Conservation (phyloP, 1,284 basidiomycete genomes). For the Ceratobasidium sp. region DNA sequence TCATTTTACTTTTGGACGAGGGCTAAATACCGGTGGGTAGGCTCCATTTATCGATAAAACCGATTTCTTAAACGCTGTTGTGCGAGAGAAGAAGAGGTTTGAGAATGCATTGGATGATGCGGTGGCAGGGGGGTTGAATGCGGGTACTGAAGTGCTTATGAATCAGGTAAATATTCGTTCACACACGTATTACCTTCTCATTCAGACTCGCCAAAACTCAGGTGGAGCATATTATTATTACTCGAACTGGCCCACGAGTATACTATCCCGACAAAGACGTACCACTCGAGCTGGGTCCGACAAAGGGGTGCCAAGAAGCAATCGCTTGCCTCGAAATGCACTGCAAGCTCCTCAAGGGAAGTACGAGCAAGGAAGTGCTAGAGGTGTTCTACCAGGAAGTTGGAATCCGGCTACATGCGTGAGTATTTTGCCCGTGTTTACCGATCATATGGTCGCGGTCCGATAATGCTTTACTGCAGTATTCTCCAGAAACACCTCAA, state of each 20-base stretch:
- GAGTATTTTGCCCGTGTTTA: conserved; percentile 51
- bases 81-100: conserved; percentile 96
- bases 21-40: conserved; percentile 56
- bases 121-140: conserved; percentile 92
- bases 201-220: conserved; percentile 54
- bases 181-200: background rate
- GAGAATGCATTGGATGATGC: conserved; percentile 92
- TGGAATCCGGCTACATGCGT: conserved; percentile 91
- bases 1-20: background rate
- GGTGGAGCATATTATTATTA: conserved; percentile 93
- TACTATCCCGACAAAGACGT: conserved; percentile 88
- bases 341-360: conserved; percentile 89
- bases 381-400: conserved; percentile 99
- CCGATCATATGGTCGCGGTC: background rate
- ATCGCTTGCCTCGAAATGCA: conserved; percentile 89
- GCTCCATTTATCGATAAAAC: conserved; percentile 87
- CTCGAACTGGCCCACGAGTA: conserved; percentile 83
- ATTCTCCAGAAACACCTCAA: conserved; percentile 98
- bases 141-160: conserved; percentile 96
- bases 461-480: conserved; percentile 58
- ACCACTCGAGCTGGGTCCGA: conserved; percentile 82
- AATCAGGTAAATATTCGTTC: conserved; percentile 72
- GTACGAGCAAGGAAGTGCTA: conserved; percentile 93
- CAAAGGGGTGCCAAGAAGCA: conserved; percentile 85
- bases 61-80: conserved; percentile 93